Evolutionary conservation across 305 asterid genomes (phyloP).

Genomic region (Solanum chacoense): DNA sequence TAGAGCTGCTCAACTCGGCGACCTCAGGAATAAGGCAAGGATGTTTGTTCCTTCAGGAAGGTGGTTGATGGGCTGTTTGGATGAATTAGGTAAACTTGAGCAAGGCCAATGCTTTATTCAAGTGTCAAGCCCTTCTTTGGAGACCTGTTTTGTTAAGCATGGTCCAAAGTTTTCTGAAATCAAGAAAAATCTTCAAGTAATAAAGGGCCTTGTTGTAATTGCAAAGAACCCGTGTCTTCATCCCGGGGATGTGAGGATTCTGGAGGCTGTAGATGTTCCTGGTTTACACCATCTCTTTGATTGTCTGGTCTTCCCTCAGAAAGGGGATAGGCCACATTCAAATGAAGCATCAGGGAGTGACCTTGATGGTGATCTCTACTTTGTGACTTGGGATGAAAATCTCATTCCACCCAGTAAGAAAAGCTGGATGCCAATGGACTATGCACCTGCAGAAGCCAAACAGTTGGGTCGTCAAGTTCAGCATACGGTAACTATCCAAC

Average conservation of each 20-base stretch:
- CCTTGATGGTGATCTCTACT: slow-evolving; percentile 87
- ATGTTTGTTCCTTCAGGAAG: slow-evolving; percentile 73
- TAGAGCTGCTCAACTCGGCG: slow-evolving; percentile 82
- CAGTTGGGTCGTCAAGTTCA: slow-evolving; percentile 40
- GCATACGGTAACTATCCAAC: slow-evolving; percentile 35
- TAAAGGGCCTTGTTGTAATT: slow-evolving; percentile 59
- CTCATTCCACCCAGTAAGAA: slow-evolving; percentile 80
- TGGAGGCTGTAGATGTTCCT: slow-evolving; percentile 75
- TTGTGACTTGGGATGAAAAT: slow-evolving; percentile 86
- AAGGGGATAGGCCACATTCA: slow-evolving; percentile 84
- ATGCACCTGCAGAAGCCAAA: slow-evolving; percentile 43
- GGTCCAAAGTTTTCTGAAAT: slow-evolving; percentile 50
- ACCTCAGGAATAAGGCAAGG: slow-evolving; percentile 74
- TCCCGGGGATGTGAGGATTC: slow-evolving; percentile 91
- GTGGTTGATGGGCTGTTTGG: slow-evolving; percentile 98
- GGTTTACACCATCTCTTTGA: slow-evolving; percentile 56
- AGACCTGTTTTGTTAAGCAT: slow-evolving; percentile 57
- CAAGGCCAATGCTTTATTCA: slow-evolving; percentile 88
- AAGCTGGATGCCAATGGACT: slow-evolving; percentile 82
- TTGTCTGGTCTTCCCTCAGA: slow-evolving; percentile 89
- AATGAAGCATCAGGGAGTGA: slow-evolving; percentile 99
- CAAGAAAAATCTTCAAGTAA: slow-evolving; percentile 39
- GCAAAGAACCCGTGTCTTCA: slow-evolving; percentile 96
- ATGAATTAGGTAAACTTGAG: slow-evolving; percentile 64
- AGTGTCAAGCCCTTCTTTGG: slow-evolving; percentile 58